A percentile compares a stretch with the other conserved stretches of the same genome.
These are phyloP conservation scores for Flaveria ramosissima DNA, from an alignment of 129 eudicot genomes.

Conservation along the genomic window DNA sequence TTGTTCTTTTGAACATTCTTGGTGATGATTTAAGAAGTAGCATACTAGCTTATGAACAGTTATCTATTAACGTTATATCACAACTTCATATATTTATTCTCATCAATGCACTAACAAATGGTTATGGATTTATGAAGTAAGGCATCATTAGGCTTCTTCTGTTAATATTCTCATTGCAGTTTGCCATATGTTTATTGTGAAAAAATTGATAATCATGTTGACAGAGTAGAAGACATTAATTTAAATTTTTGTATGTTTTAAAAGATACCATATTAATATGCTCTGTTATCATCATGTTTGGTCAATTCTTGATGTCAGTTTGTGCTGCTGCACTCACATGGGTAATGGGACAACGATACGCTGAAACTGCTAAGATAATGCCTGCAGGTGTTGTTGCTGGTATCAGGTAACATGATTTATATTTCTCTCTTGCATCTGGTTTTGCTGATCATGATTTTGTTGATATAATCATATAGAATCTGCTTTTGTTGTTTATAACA, in stretches of 20 bases:
- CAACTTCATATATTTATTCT: background rate
- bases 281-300: constrained; percentile 22
- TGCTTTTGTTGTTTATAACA: background rate
- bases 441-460: background rate
- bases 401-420: constrained; percentile 56
- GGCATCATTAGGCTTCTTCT: background rate
- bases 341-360: constrained; percentile 83
- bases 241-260: background rate
- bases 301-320: constrained; percentile 41
- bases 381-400: constrained; percentile 90
- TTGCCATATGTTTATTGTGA: no score
- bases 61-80: background rate
- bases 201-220: no score
- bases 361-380: constrained; percentile 79
- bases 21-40: background rate
- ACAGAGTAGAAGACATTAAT: no score
- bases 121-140: background rate
- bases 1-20: background rate
- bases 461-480: background rate
- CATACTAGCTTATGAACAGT: background rate
- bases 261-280: constrained; percentile 8
- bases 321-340: constrained; percentile 71
- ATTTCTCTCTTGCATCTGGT: background rate
- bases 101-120: background rate
- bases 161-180: background rate